These are phyloP conservation scores for Leptographium procerum DNA, from an alignment of 2,329 filamentous ascomycete species.

Conservation along the genomic window DNA sequence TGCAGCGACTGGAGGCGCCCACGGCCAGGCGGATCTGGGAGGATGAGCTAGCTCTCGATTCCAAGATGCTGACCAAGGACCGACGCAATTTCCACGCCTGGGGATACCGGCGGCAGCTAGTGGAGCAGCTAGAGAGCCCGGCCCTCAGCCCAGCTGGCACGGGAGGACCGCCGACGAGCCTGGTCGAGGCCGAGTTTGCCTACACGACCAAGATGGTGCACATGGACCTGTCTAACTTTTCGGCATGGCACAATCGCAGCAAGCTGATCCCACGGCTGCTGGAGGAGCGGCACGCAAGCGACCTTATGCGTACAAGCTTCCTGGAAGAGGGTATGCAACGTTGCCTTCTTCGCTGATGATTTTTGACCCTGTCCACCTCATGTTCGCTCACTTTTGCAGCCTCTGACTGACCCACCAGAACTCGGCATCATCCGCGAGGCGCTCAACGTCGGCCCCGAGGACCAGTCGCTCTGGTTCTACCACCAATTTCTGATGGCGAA, in stretches of 20 bases:
- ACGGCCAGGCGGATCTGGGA: slow-evolving; percentile 62
- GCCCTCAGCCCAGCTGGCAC: slow-evolving; percentile 20
- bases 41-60: slow-evolving; percentile 68
- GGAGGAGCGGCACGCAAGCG: slow-evolving; percentile 54
- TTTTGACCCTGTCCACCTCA: background rate
- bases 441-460: slow-evolving; percentile 80
- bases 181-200: slow-evolving; percentile 71
- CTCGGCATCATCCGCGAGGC: slow-evolving; percentile 64
- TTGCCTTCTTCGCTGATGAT: background rate
- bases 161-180: slow-evolving; percentile 35
- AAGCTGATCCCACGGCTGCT: slow-evolving; percentile 71
- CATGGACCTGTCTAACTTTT: slow-evolving; percentile 86
- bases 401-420: slow-evolving; percentile 34
- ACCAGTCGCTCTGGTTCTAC: slow-evolving; percentile 96
- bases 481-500: slow-evolving; percentile 77
- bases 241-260: slow-evolving; percentile 87
- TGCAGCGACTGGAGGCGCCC: slow-evolving; percentile 44
- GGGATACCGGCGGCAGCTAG: slow-evolving; percentile 75
- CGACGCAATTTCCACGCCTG: slow-evolving; percentile 93
- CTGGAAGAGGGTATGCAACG: slow-evolving; percentile 52
- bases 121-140: slow-evolving; percentile 59
- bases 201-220: slow-evolving; percentile 87
- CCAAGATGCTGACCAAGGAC: slow-evolving; percentile 81
- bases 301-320: slow-evolving; percentile 52
- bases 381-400: background rate